phyloP scores from a whole-genome alignment of 2,329 filamentous ascomycete genomes.

The Myotisia sp. region DNA sequence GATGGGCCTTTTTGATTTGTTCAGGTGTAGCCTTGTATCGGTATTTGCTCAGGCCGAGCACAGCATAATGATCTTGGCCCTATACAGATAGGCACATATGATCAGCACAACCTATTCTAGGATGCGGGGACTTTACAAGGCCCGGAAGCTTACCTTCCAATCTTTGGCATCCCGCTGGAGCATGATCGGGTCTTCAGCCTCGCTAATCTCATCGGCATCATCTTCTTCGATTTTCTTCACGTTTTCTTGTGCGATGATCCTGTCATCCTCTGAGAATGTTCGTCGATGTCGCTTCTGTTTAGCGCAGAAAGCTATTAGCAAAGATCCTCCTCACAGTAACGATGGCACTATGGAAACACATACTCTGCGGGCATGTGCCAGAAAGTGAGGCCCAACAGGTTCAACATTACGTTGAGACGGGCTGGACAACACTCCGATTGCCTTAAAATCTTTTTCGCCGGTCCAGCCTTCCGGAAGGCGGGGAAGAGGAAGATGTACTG shows the following conservation, averaged over 20 bases:
- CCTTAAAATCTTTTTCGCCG: slow-evolving; percentile 78
- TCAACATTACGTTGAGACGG: slow-evolving; percentile 79
- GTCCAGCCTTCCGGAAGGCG: slow-evolving; percentile 67
- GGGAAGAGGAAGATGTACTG: slow-evolving; percentile 43
- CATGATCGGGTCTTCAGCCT: slow-evolving; percentile 85
- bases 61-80: slow-evolving; percentile 94
- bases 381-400: slow-evolving; percentile 92
- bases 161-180: slow-evolving; percentile 91
- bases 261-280: slow-evolving; percentile 96
- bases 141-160: slow-evolving; percentile 64
- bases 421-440: slow-evolving; percentile 59
- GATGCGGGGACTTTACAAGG: background rate
- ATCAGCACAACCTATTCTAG: background rate
- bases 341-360: slow-evolving; percentile 16
- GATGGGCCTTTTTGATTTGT: slow-evolving; percentile 96
- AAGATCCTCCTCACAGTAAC: background rate
- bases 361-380: slow-evolving; percentile 89
- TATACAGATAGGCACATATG: slow-evolving; percentile 23
- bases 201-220: slow-evolving; percentile 80
- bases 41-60: slow-evolving; percentile 85
- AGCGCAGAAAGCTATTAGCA: background rate
- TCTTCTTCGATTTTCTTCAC: slow-evolving; percentile 92
- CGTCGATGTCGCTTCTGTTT: slow-evolving; percentile 68
- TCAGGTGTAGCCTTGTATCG: slow-evolving; percentile 87
- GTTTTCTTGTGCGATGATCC: slow-evolving; percentile 86